A percentile compares a stretch with the other conserved stretches of the same genome.
phyloP scores from a whole-genome alignment of 225 moss, liverwort and hornwort species.

The Rhytidiadelphus loreus region DNA sequence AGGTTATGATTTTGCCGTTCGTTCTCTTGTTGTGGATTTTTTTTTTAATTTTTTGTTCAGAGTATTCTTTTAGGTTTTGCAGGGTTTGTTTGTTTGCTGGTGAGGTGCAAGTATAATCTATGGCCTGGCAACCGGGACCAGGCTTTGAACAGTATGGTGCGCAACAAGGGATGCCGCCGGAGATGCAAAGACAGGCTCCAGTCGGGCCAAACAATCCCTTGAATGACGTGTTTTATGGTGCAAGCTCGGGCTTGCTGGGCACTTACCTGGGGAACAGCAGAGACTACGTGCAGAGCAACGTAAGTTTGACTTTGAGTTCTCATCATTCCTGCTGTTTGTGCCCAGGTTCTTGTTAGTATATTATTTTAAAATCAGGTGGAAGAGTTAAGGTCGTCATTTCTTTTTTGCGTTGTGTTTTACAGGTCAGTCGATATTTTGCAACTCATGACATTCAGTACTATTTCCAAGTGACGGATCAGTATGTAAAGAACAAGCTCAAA shows the following conservation, averaged over 20 bases:
- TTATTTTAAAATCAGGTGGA: not conserved
- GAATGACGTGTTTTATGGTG: constrained; percentile 67
- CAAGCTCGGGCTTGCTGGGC: constrained; percentile 55
- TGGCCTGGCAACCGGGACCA: constrained; percentile 25
- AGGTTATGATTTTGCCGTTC: not conserved
- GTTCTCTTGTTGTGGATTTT: not conserved
- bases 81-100: not conserved
- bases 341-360: not conserved
- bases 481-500: constrained; percentile 96
- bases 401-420: not conserved
- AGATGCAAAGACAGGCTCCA: constrained; percentile 24
- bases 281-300: constrained; percentile 90
- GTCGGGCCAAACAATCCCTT: constrained; percentile 35
- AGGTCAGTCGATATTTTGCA: constrained; percentile 89
- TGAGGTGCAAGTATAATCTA: not conserved
- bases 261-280: constrained; percentile 62
- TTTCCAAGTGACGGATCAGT: constrained; percentile 94
- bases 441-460: constrained; percentile 80
- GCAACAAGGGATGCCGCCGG: constrained; percentile 12
- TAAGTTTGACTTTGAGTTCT: not conserved
- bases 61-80: not conserved
- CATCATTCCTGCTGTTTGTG: not conserved
- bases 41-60: not conserved
- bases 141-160: constrained; percentile 19
- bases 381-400: not conserved